These are phyloP conservation scores for Filobasidium uniguttulatum DNA, from an alignment of 1,284 basidiomycete genomes.

Conservation along the genomic window DNA sequence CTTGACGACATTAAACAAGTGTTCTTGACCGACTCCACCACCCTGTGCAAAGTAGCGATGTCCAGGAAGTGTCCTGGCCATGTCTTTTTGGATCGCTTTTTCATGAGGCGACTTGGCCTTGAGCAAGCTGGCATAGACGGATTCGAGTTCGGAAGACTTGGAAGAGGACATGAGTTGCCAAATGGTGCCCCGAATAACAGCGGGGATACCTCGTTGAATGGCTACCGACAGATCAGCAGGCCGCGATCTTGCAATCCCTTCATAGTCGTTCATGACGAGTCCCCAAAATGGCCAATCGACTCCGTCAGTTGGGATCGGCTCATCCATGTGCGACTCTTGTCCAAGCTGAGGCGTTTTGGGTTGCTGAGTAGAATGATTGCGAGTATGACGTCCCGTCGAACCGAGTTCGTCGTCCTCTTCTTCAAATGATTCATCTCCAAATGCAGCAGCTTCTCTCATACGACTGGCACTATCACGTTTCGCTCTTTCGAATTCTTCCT, in stretches of 20 bases:
- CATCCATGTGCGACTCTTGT: constrained; percentile 40
- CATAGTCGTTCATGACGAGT: constrained; percentile 80
- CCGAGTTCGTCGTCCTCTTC: constrained; percentile 35
- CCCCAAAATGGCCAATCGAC: constrained; percentile 82
- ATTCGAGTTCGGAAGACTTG: constrained; percentile 77
- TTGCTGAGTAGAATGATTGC: constrained; percentile 31
- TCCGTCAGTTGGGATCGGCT: constrained; percentile 48
- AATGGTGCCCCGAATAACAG: constrained; percentile 34
- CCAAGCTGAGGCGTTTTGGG: constrained; percentile 42
- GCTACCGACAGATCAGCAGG: constrained; percentile 71
- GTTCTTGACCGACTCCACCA: constrained; percentile 87
- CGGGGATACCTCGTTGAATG: constrained; percentile 83
- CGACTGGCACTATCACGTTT: constrained; percentile 32
- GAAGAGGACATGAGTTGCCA: constrained; percentile 98
- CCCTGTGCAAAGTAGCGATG: constrained; percentile 82
- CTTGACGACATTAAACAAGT: constrained; percentile 92
- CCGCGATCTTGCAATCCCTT: constrained; percentile 59
- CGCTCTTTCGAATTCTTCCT: constrained; percentile 33
- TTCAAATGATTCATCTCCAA: constrained; percentile 47
- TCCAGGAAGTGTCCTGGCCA: constrained; percentile 93
- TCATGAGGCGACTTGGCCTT: constrained; percentile 79
- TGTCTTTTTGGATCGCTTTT: constrained; percentile 81
- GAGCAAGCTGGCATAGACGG: constrained; percentile 65
- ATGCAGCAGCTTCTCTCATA: constrained; percentile 49
- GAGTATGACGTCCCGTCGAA: constrained; percentile 12